Base-by-base conservation (phyloP, 306 rosid species). In the Calophaca sinica region DNA sequence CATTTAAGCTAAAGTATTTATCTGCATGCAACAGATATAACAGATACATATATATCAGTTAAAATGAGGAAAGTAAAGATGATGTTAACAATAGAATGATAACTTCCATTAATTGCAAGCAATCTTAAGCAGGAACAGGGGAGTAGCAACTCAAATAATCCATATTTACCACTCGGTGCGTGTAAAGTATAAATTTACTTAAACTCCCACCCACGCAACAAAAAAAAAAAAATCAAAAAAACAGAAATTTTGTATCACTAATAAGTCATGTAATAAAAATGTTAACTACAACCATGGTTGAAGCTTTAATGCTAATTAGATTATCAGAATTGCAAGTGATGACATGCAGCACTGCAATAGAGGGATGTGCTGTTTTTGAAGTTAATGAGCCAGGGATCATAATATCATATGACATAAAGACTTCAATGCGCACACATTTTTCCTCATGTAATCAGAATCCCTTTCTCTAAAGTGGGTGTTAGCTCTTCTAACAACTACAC, bases 1-100 rank as follows among this genome's bases (percentile, higher is more conserved):
- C 90, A 45, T 55, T 81, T 85, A 94, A 82, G 58, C 96, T 88
- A 69, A 89, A 86, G 83, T 74, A 83, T 48, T 87, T 87, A 64
- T 89, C 98, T 94, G 90, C 85, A 80, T 15, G 45, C 72, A 80
- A 64, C 61, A 77, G 48, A 69, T 32, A 54, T 33, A 5, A 81
- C 42, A 15, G 12, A 51, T 38, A 42, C 10, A 62, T 26, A 20
- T 26, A 20, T 9, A 74, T 49, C 68, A 62, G 13, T 49, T 41
- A 35, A 41, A 80, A 31, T 49, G 28, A 2, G 61, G n/a, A 77
- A 57, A 11, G 9, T 46, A 4, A 39, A 48, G 52, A 53, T 39
- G 3, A 66, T 51, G 26, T 41, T 32, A 74, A 20, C 41, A 51
- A 50, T 31, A 57, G 52, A 32, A 69, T 9, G 62, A 62, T 31